phyloP scores from a whole-genome alignment of 192 early-diverging fungal genomes.

The Backusella mclennaniae region DNA sequence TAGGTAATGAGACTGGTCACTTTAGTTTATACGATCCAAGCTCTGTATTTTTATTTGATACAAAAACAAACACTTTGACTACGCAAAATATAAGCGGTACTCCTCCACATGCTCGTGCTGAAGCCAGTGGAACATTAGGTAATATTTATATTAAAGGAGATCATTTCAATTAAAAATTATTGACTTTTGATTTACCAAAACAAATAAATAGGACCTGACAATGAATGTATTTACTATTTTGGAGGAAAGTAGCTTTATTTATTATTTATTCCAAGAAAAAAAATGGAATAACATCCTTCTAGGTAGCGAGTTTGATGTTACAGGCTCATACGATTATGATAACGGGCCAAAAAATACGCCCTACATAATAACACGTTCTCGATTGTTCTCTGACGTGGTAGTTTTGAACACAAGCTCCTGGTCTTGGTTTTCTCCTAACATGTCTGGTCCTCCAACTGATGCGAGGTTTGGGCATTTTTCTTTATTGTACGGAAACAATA shows the following conservation, averaged over 20 bases:
- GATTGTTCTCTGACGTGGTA: conserved; percentile 1
- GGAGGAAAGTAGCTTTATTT: background rate
- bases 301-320: background rate
- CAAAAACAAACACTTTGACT: background rate
- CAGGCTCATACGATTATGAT: background rate
- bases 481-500: background rate
- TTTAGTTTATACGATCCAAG: background rate
- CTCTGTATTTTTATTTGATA: conserved; percentile 1
- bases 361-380: background rate
- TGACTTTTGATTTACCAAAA: background rate
- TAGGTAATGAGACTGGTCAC: background rate
- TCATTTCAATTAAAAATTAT: background rate
- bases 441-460: background rate
- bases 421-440: background rate
- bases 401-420: conserved; percentile 9
- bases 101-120: background rate
- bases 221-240: conserved; percentile 8
- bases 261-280: too few relatives aligned
- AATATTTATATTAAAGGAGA: background rate
- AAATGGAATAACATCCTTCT: background rate
- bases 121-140: background rate
- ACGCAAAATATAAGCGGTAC: background rate
- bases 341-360: background rate
- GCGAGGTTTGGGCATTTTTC: background rate
- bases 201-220: background rate